Base-by-base conservation (phyloP, 495 filamentous ascomycete species). In the Tuber borchii region DNA sequence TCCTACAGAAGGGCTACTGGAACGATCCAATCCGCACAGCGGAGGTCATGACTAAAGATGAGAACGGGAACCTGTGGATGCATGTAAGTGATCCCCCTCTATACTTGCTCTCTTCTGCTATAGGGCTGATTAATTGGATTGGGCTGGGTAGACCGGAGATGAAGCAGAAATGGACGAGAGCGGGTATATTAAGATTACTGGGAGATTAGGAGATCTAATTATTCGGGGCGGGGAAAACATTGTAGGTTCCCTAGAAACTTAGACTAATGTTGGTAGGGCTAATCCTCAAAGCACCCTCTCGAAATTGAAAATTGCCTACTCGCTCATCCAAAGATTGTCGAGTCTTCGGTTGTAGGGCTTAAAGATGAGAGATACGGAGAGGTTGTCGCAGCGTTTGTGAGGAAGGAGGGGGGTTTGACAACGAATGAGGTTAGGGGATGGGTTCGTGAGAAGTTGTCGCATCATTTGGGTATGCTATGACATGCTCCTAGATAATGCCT, bases 181-280 rank as follows among this genome's bases (percentile, higher is more conserved):
- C 9, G 91, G 91, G 34, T 93, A 90, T 80, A 87, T 93, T 9
- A 87, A 87, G 76, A 87, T 87, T 70, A 91, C 90, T 5, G 89
- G 89, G 16, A 84, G 93, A 20, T 92, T 96, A 79, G 97, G 97
- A 85, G 95, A 99, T 82, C 83, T 97, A 75, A 93, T 99, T 74
- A 97, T 99, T 80, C 88, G 92, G 40, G 95, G 93, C 26, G 95
- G 95, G 2, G 95, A 97, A 83, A 99, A 99, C 81, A 97, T 99
- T 79, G 77, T 76, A 73, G 26, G 43, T 69, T 26, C 22, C 40
- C 34, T 26, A n/a, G 44, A 61, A 61, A 61, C 45, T 19, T 26
- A n/a, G 31, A 43, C 34, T 22, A n/a, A 31, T 71, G 22, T 10
- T 68, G 7, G 34, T 45, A 31, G 39, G 12, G 43, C 74, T 78